Conservation (phyloP, 2,329 filamentous ascomycete species). For the Paraconiothyrium sp. region DNA sequence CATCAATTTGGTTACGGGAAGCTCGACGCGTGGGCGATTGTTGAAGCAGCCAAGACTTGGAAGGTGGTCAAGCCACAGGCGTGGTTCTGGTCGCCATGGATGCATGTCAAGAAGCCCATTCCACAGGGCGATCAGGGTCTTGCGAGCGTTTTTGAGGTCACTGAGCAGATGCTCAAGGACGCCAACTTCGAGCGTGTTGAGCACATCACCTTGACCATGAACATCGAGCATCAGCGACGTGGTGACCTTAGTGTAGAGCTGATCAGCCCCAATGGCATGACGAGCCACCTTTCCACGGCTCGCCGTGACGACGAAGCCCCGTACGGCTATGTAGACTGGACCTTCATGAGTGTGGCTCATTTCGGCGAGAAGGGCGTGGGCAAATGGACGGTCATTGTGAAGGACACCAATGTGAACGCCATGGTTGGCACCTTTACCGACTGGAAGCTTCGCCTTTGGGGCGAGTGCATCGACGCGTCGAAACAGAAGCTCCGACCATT, state of each 20-base stretch:
- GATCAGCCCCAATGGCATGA: constrained; percentile 80
- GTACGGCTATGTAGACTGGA: constrained; percentile 90
- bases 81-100: constrained; percentile 94
- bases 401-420: constrained; percentile 82
- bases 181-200: constrained; percentile 89
- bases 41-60: constrained; percentile 87
- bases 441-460: constrained; percentile 95
- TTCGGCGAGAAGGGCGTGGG: constrained; percentile 92
- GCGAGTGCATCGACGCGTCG: constrained; percentile 79
- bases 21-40: constrained; percentile 84
- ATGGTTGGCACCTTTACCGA: constrained; percentile 82
- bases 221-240: constrained; percentile 84
- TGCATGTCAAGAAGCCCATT: constrained; percentile 85
- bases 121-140: constrained; percentile 86
- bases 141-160: constrained; percentile 82
- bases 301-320: constrained; percentile 73
- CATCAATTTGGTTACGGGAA: constrained; percentile 97
- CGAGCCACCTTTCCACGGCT: constrained; percentile 83
- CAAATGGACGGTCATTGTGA: constrained; percentile 90
- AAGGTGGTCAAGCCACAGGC: constrained; percentile 91
- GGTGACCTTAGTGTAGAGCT: constrained; percentile 94
- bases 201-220: constrained; percentile 98
- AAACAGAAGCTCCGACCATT: constrained; percentile 81
- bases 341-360: constrained; percentile 97
- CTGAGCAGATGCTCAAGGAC: constrained; percentile 77